A percentile compares a stretch with the other conserved stretches of the same genome.
These are phyloP conservation scores for Dothiorella sarmentorum DNA, from an alignment of 2,329 filamentous ascomycete genomes.

Conservation along the genomic window DNA sequence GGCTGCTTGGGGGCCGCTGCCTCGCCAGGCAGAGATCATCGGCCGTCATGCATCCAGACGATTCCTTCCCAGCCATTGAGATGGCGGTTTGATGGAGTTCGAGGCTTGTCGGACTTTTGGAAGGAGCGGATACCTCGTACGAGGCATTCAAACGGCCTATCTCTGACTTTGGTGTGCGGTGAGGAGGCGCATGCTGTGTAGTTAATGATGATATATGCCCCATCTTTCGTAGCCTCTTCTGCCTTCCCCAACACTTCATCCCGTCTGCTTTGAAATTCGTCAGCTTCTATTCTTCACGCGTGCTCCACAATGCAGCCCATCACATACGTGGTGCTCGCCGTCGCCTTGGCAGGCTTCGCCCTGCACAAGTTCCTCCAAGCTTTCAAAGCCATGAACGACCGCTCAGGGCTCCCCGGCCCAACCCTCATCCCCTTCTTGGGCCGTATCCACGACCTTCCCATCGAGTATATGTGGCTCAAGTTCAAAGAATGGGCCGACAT, in stretches of 20 bases:
- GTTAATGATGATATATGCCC: neutral
- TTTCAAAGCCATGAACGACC: conserved; percentile 1
- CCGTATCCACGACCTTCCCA: conserved; percentile 47
- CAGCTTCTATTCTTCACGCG: neutral
- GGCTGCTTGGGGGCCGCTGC: too few species aligned
- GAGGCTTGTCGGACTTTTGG: too few species aligned
- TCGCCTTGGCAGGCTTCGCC: conserved; percentile 39
- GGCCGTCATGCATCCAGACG: too few species aligned
- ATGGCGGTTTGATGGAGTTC: too few species aligned
- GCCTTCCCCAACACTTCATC: neutral
- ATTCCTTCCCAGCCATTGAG: too few species aligned
- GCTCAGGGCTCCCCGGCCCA: conserved; percentile 39
- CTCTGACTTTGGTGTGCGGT: too few species aligned
- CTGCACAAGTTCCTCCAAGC: conserved; percentile 21
- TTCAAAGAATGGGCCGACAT: conserved; percentile 42
- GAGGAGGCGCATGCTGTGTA: too few species aligned
- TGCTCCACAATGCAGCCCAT: conserved; percentile 38
- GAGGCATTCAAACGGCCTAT: too few species aligned
- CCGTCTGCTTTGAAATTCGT: neutral
- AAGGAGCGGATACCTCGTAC: too few species aligned
- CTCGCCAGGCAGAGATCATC: too few species aligned
- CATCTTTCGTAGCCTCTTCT: neutral
- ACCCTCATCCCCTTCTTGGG: conserved; percentile 35
- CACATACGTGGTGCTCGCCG: conserved; percentile 35
- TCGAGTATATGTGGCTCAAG: conserved; percentile 53